phyloP scores from a whole-genome alignment of 1,284 basidiomycete species.

The Boletus sp. region DNA sequence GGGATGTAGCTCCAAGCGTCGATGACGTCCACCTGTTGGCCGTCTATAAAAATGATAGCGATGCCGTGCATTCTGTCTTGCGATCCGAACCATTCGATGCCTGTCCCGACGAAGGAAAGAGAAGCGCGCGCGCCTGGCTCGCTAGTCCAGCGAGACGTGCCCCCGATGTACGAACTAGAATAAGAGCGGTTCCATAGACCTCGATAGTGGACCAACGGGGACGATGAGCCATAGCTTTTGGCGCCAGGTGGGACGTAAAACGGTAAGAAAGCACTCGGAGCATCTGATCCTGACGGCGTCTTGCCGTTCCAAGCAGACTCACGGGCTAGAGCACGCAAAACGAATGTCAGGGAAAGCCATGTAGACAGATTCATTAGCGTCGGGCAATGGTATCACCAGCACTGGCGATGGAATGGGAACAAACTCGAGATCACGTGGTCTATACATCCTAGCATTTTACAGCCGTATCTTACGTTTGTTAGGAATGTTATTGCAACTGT shows the following conservation, averaged over 20 bases:
- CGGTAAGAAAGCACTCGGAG: constrained; percentile 54
- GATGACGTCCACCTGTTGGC: constrained; percentile 47
- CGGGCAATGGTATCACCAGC: not conserved
- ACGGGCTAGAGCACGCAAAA: constrained; percentile 15
- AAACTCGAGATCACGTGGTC: constrained; percentile 28
- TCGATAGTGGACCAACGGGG: constrained; percentile 62
- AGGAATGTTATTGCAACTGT: constrained; percentile 42
- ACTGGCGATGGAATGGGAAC: not conserved
- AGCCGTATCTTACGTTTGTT: constrained; percentile 20
- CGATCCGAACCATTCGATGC: constrained; percentile 78
- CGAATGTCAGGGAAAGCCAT: constrained; percentile 18
- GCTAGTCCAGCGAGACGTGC: constrained; percentile 55
- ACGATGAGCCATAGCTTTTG: constrained; percentile 68
- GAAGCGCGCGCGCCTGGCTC: constrained; percentile 53
- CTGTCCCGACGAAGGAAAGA: constrained; percentile 68
- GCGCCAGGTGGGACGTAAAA: constrained; percentile 76
- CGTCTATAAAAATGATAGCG: constrained; percentile 63
- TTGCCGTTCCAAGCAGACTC: constrained; percentile 71
- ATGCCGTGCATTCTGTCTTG: constrained; percentile 57
- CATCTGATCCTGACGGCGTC: constrained; percentile 53
- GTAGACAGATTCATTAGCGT: constrained; percentile 19
- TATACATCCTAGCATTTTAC: constrained; percentile 4
- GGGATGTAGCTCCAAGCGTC: constrained; percentile 50
- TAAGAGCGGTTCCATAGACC: constrained; percentile 60
- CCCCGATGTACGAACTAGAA: constrained; percentile 52